Evolutionary conservation across 2,329 filamentous ascomycete genomes (phyloP).

Genomic region (Zopfia rhizophila): DNA sequence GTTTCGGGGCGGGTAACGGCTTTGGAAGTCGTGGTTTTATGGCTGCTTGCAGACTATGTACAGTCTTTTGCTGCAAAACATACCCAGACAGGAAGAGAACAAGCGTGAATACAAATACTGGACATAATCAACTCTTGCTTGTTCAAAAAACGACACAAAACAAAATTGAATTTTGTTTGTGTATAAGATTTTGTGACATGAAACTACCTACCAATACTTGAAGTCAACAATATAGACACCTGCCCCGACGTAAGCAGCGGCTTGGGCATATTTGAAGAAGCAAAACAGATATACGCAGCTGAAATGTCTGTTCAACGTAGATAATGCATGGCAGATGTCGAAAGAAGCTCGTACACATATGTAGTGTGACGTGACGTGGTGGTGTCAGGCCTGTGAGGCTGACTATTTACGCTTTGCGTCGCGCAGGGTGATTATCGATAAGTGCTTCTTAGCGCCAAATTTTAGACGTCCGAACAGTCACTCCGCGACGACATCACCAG

Average conservation of each 20-base stretch:
- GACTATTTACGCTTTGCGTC: slow-evolving; percentile 22
- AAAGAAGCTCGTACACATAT: slow-evolving; percentile 32
- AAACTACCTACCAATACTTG: slow-evolving; percentile 67
- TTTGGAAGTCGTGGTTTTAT: slow-evolving; percentile 67
- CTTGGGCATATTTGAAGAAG: slow-evolving; percentile 39
- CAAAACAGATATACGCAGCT: slow-evolving; percentile 27
- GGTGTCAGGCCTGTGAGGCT: slow-evolving; percentile 5
- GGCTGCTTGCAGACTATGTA: slow-evolving; percentile 78
- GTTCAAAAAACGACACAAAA: no score
- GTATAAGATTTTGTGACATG: no score
- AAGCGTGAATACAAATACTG: slow-evolving; percentile 78
- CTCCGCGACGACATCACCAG: slow-evolving; percentile 16
- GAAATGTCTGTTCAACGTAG: slow-evolving; percentile 18
- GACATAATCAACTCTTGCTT: slow-evolving; percentile 22
- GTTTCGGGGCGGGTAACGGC: slow-evolving; percentile 45
- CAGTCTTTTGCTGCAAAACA: slow-evolving; percentile 84
- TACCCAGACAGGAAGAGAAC: slow-evolving; percentile 91
- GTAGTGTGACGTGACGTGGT: slow-evolving; percentile 41
- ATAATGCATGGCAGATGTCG: slow-evolving; percentile 21
- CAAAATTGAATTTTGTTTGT: no score
- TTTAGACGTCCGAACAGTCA: slow-evolving; percentile 2
- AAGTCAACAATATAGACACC: slow-evolving; percentile 74
- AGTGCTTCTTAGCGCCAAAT: slow-evolving; percentile 18
- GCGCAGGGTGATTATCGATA: slow-evolving; percentile 39
- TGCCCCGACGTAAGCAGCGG: slow-evolving; percentile 75